These are phyloP conservation scores for Septoria petroselini DNA, from an alignment of 2,329 filamentous ascomycete genomes.

Conservation along the genomic window DNA sequence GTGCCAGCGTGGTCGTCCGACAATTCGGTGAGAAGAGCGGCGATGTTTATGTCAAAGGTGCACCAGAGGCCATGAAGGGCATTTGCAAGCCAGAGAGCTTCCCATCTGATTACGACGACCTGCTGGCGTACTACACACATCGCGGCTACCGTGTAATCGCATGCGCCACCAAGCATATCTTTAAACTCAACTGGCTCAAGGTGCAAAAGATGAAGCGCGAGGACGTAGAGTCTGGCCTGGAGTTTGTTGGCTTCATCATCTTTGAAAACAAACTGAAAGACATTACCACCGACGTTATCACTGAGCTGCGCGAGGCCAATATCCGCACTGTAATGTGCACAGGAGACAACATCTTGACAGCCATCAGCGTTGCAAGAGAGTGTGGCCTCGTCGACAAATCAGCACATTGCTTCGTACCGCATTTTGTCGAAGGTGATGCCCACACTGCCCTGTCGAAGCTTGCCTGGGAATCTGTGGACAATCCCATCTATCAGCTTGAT, in stretches of 20 bases:
- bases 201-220: constrained; percentile 87
- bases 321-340: constrained; percentile 96
- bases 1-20: constrained; percentile 88
- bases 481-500: constrained; percentile 73
- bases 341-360: constrained; percentile 94
- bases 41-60: constrained; percentile 91
- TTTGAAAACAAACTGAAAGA: constrained; percentile 98
- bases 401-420: constrained; percentile 88
- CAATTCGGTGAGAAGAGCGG: constrained; percentile 81
- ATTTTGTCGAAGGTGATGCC: constrained; percentile 75
- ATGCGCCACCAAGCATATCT: constrained; percentile 83
- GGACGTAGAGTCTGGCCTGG: constrained; percentile 77
- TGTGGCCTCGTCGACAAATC: constrained; percentile 76
- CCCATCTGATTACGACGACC: constrained; percentile 83
- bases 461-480: constrained; percentile 93
- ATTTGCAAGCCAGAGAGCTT: constrained; percentile 85
- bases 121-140: constrained; percentile 87
- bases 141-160: constrained; percentile 95
- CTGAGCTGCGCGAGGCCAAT: constrained; percentile 75
- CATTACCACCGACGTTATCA: constrained; percentile 74
- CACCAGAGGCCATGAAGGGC: constrained; percentile 91
- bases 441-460: constrained; percentile 71
- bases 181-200: constrained; percentile 88
- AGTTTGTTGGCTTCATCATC: constrained; percentile 94
- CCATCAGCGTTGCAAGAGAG: constrained; percentile 90